Conservation (phyloP, 768 basidiomycete genomes). For the Agaricus sinodeliciosus region DNA sequence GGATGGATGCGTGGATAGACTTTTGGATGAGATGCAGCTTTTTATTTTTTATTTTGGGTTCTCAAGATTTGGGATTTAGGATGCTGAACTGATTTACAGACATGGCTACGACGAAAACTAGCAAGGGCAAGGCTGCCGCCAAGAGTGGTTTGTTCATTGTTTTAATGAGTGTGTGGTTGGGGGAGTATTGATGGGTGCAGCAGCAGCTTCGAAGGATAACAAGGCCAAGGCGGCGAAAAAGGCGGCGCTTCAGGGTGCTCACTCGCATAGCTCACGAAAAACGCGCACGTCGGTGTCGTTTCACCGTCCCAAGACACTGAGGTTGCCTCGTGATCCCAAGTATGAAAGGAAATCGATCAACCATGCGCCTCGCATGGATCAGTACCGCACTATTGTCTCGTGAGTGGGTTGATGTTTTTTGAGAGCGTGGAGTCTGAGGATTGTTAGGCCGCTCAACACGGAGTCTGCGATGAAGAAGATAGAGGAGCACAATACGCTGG, state of each 20-base stretch:
- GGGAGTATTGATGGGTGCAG: not conserved
- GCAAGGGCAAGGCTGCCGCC: slow-evolving; percentile 56
- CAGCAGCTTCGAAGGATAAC: slow-evolving; percentile 36
- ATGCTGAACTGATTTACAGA: slow-evolving; percentile 11
- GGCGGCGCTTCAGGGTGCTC: slow-evolving; percentile 85
- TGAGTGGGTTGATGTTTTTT: slow-evolving; percentile 28
- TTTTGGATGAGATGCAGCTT: slow-evolving; percentile 15
- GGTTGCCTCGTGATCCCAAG: slow-evolving; percentile 74
- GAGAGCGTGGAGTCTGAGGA: slow-evolving; percentile 1
- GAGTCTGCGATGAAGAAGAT: slow-evolving; percentile 99
- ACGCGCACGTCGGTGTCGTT: slow-evolving; percentile 82
- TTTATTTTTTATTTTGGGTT: too few species aligned
- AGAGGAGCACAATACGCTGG: slow-evolving; percentile 98
- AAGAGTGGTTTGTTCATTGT: slow-evolving; percentile 28
- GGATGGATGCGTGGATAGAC: slow-evolving; percentile 15
- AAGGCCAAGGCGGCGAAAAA: slow-evolving; percentile 97
- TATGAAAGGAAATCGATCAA: slow-evolving; percentile 95
- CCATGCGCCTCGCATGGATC: slow-evolving; percentile 93
- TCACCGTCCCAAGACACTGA: slow-evolving; percentile 93
- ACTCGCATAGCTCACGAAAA: slow-evolving; percentile 74
- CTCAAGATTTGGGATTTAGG: not conserved
- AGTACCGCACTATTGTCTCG: slow-evolving; percentile 91
- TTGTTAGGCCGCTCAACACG: slow-evolving; percentile 75
- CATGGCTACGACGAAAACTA: slow-evolving; percentile 66
- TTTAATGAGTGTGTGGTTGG: not conserved